Percentiles rank a stretch among this genome's conserved stretches.
These are phyloP conservation scores for Penicillium bovifimosum DNA, from an alignment of 495 filamentous ascomycete genomes.

Conservation along the genomic window DNA sequence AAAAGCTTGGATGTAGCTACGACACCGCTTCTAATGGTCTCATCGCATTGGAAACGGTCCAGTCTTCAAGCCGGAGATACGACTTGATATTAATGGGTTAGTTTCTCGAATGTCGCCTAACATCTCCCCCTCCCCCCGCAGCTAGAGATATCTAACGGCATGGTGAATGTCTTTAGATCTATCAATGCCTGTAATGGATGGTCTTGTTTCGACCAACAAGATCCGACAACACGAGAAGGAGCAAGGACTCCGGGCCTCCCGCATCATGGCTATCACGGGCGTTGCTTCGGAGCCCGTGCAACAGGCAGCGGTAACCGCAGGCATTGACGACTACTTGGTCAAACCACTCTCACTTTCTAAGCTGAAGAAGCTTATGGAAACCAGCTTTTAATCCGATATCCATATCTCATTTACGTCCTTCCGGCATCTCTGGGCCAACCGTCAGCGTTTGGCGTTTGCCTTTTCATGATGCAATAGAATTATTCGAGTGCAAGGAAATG, in stretches of 20 bases:
- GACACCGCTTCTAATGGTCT: slow-evolving; percentile 50
- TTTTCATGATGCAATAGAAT: neutral
- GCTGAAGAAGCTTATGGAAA: slow-evolving; percentile 20
- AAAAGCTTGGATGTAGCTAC: slow-evolving; percentile 40
- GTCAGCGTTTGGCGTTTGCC: neutral
- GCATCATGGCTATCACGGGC: slow-evolving; percentile 31
- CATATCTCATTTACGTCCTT: neutral
- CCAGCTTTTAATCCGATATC: neutral
- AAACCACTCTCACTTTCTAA: slow-evolving; percentile 32
- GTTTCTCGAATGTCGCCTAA: neutral
- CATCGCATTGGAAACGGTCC: slow-evolving; percentile 47
- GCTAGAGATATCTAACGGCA: neutral
- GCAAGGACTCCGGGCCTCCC: slow-evolving; percentile 6
- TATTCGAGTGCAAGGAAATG: neutral
- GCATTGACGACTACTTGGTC: slow-evolving; percentile 35
- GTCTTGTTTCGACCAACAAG: slow-evolving; percentile 16
- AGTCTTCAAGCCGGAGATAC: slow-evolving; percentile 21
- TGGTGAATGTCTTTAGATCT: neutral
- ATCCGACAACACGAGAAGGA: slow-evolving; percentile 20
- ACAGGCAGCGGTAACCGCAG: slow-evolving; percentile 28
- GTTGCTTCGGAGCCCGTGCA: slow-evolving; percentile 29
- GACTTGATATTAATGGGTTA: slow-evolving; percentile 46
- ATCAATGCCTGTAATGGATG: slow-evolving; percentile 26
- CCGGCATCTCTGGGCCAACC: no score
- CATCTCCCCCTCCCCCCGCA: neutral